Evolutionary conservation across 192 early-diverging fungal species (phyloP), one percentile per base, ranked within the genome.

Genomic region (Coemansia nantahalensis): DNA sequence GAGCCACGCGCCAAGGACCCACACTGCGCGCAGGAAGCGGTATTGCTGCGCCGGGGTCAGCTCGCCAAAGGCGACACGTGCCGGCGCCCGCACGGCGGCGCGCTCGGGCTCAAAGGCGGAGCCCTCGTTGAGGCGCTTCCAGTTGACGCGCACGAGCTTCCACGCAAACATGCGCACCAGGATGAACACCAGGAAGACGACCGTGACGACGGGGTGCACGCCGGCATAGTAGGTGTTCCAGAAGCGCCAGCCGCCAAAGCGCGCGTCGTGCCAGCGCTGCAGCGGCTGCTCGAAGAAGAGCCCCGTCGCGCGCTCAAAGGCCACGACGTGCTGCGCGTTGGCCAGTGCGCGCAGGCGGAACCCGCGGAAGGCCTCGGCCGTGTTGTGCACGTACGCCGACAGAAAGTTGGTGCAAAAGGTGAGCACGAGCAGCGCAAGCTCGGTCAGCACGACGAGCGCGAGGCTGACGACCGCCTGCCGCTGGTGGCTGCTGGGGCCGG

Each of bases 211-310:
- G 1, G 73, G 73, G 35, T 77, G 73, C 26, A 69, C 73, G 31
- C 73, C 72, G 2, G 73, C 73, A 15, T 77, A 77, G 55, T 77
- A 77, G 16, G 73, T 77, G 73, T 77, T 77, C 73, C 73, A 77
- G 51, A 77, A 77, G 16, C 44, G 43, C 73, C 73, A 77, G 2
- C 73, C 73, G 24, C 52, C 66, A 21, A 65, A n/a, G 30, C 46
- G 26, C 26, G 54, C 19, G 35, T 65, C 58, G 49, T 77, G 65
- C 73, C 73, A 77, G 48, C 60, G 48, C 62, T 77, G 73, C 60
- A 77, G 51, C 51, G 66, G 57, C 57, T 77, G 66, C 51, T 77
- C 73, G 18, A 68, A 47, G 46, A 77, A 77, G 34, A 77, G 24
- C 26, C 73, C 73, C 3, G 47, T 50, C 16, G 41, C 45, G 39